Evolutionary conservation across 345 rosid species (phyloP).

Genomic region (Brassica cretica): DNA sequence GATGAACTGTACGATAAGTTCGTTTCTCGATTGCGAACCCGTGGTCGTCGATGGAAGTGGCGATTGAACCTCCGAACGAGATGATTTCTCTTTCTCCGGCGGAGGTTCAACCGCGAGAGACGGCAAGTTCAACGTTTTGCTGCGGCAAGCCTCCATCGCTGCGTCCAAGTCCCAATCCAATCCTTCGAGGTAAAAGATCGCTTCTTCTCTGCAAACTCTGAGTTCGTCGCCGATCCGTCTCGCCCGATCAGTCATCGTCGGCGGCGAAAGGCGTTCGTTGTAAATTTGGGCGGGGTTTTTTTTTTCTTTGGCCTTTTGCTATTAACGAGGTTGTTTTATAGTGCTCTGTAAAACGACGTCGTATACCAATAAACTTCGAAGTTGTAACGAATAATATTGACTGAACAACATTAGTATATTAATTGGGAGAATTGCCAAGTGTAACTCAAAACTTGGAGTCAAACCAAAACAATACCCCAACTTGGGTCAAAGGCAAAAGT

Average conservation of each 20-base stretch:
- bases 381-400: background rate
- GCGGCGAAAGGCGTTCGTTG: background rate
- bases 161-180: background rate
- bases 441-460: too few relatives aligned
- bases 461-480: too few relatives aligned
- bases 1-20: background rate
- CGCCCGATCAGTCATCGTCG: background rate
- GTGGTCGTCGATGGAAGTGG: conserved; percentile 3
- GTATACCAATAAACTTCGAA: background rate
- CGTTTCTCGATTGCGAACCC: background rate
- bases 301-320: background rate
- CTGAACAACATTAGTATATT: background rate
- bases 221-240: background rate
- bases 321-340: background rate
- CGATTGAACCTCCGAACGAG: background rate
- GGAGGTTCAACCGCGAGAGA: background rate
- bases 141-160: conserved; percentile 23
- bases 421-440: too few relatives aligned
- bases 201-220: conserved; percentile 8
- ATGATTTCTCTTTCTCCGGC: background rate
- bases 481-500: too few relatives aligned
- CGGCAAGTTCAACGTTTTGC: background rate
- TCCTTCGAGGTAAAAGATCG: conserved; percentile 25
- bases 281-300: conserved; percentile 9
- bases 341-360: background rate